Conservation (phyloP, 352 stramenopile genomes). For the Phytopythium mirpurense region DNA sequence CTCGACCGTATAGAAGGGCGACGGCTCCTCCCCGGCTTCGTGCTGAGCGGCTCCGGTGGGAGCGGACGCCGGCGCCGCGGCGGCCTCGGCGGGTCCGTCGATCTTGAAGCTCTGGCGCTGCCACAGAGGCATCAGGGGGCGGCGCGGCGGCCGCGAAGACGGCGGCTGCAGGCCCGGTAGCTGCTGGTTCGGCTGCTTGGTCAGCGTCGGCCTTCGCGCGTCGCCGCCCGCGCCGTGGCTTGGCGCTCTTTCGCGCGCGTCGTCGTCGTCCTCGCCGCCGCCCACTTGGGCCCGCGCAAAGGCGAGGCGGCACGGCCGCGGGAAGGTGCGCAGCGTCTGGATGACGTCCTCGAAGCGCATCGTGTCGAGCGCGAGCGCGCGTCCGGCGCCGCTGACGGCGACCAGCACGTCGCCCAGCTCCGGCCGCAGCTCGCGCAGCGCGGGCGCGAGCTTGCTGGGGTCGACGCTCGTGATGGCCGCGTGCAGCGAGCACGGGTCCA, state of each 20-base stretch:
- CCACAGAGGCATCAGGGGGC: constrained; percentile 1
- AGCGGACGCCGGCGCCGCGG: no score
- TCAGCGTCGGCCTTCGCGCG: constrained; percentile 3
- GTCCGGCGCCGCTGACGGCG: constrained; percentile 23
- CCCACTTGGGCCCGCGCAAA: constrained; percentile 51
- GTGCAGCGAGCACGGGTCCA: constrained; percentile 73
- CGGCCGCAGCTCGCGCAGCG: constrained; percentile 45
- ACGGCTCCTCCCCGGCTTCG: no score
- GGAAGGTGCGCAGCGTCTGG: constrained; percentile 37
- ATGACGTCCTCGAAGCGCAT: constrained; percentile 75
- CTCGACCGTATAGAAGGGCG: constrained; percentile 59
- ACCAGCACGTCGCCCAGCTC: constrained; percentile 64
- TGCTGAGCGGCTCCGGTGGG: no score
- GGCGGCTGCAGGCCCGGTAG: constrained; percentile 25
- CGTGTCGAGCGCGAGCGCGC: constrained; percentile 31
- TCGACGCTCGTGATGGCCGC: constrained; percentile 66
- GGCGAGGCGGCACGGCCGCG: constrained; percentile 48
- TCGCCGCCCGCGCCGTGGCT: no score
- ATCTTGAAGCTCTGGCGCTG: constrained; percentile 13
- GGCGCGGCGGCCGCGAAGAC: constrained; percentile 16
- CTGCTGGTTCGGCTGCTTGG: constrained; percentile 14
- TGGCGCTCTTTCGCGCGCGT: constrained; percentile 9
- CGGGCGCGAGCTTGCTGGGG: constrained; percentile 44
- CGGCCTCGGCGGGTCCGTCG: constrained; percentile 5
- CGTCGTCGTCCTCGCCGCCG: constrained; percentile 16